Conservation (phyloP, 495 filamentous ascomycete genomes). For the Talaromyces wortmannii region DNA sequence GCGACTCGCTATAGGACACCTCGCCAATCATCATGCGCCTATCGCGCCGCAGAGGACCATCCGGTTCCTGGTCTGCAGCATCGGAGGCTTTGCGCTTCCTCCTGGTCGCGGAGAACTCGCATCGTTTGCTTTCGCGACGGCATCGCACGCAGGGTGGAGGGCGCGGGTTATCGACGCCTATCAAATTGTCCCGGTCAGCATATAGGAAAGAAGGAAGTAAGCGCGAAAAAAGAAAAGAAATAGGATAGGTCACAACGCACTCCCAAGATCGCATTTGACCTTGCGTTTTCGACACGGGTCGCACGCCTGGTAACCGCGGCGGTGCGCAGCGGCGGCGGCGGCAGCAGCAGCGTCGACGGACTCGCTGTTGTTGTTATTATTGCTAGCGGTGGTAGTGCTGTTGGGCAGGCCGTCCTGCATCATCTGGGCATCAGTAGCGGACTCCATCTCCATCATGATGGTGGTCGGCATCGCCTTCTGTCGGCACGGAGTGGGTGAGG, state of each 20-base stretch:
- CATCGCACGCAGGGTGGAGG: conserved; percentile 93
- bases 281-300: conserved; percentile 88
- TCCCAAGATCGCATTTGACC: conserved; percentile 88
- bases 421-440: background rate
- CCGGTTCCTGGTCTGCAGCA: conserved; percentile 48
- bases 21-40: conserved; percentile 44
- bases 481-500: conserved; percentile 16
- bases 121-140: conserved; percentile 86
- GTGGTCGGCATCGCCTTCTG: conserved; percentile 1
- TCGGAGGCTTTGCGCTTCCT: conserved; percentile 79
- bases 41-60: conserved; percentile 43
- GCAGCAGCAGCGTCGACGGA: conserved; percentile 24
- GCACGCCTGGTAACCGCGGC: conserved; percentile 77
- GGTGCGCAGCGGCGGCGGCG: conserved; percentile 44
- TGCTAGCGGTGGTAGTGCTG: conserved; percentile 13
- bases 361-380: conserved; percentile 6
- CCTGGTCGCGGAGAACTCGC: conserved; percentile 93
- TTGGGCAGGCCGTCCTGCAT: background rate
- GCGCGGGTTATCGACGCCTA: conserved; percentile 80
- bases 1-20: conserved; percentile 20
- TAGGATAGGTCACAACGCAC: conserved; percentile 23
- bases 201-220: background rate
- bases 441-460: background rate
- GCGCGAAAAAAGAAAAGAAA: background rate
- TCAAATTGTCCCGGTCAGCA: background rate